A percentile compares a stretch with the other conserved stretches of the same genome.
These are phyloP conservation scores for Skeletonema potamos DNA, from an alignment of 108 stramenopile genomes.

Conservation along the genomic window DNA sequence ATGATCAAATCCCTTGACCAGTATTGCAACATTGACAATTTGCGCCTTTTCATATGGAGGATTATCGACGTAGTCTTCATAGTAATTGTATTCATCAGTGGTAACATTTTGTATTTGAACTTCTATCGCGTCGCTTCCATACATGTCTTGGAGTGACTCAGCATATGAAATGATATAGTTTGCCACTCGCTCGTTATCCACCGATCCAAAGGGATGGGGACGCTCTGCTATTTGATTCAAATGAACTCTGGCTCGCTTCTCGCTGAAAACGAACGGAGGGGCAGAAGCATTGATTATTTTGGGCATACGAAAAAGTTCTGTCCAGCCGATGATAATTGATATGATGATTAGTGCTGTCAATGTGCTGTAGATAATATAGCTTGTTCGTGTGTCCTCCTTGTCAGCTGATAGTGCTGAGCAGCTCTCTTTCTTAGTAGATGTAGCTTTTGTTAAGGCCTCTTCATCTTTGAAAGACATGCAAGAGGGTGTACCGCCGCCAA, in stretches of 20 bases:
- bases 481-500: neutral
- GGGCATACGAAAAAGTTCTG: neutral
- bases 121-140: neutral
- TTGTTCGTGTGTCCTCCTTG: neutral
- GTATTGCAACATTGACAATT: neutral
- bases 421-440: neutral
- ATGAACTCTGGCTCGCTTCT: neutral
- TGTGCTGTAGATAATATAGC: neutral
- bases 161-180: conserved; percentile 1
- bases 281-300: neutral
- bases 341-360: neutral
- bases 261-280: neutral
- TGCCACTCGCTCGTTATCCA: neutral
- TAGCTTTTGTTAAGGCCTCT: neutral
- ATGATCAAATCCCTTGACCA: neutral
- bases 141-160: neutral
- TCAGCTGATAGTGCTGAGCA: neutral
- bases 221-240: neutral
- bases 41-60: neutral
- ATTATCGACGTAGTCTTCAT: neutral
- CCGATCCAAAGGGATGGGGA: neutral
- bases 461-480: neutral
- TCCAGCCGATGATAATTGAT: neutral
- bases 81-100: neutral
- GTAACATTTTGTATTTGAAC: neutral